Evolutionary conservation across 495 filamentous ascomycete genomes (phyloP).

Genomic region (Polyplosphaeria fusca): DNA sequence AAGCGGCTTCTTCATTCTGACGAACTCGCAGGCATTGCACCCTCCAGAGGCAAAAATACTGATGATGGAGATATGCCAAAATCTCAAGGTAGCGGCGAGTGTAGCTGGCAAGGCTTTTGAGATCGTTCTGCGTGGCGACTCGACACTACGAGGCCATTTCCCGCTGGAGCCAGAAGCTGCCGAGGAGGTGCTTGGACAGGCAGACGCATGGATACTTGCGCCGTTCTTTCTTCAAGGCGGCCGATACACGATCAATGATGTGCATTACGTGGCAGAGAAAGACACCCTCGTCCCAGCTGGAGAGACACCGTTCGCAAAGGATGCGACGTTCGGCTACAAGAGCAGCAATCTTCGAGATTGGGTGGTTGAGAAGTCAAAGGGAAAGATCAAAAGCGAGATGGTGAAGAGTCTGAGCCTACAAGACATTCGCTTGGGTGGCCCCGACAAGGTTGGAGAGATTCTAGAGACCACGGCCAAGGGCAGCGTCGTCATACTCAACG

Average conservation of each 20-base stretch:
- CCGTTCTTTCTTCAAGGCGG: constrained; percentile 57
- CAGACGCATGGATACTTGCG: constrained; percentile 48
- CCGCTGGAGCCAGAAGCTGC: constrained; percentile 52
- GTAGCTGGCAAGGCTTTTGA: constrained; percentile 44
- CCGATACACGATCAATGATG: constrained; percentile 50
- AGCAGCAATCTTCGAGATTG: constrained; percentile 51
- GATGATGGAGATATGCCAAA: constrained; percentile 48
- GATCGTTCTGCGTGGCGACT: constrained; percentile 54
- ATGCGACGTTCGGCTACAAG: constrained; percentile 54
- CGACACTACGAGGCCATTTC: constrained; percentile 54
- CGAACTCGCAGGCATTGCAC: constrained; percentile 54
- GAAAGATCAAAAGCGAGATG: constrained; percentile 34
- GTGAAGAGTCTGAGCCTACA: constrained; percentile 43
- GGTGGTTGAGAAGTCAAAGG: constrained; percentile 48
- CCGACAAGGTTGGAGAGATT: constrained; percentile 42
- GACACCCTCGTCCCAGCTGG: constrained; percentile 48
- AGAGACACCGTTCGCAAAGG: constrained; percentile 50
- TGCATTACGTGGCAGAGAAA: constrained; percentile 54
- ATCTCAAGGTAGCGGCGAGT: constrained; percentile 45
- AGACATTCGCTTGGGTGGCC: constrained; percentile 48
- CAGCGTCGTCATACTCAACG: constrained; percentile 51
- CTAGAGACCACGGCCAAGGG: constrained; percentile 40
- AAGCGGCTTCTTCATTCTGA: constrained; percentile 55
- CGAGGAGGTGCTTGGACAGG: constrained; percentile 46
- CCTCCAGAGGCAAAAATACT: constrained; percentile 45